Percentiles rank a stretch among this genome's conserved stretches.
These are phyloP conservation scores for Aspergillus sergii DNA, from an alignment of 2,329 filamentous ascomycete genomes.

Conservation along the genomic window DNA sequence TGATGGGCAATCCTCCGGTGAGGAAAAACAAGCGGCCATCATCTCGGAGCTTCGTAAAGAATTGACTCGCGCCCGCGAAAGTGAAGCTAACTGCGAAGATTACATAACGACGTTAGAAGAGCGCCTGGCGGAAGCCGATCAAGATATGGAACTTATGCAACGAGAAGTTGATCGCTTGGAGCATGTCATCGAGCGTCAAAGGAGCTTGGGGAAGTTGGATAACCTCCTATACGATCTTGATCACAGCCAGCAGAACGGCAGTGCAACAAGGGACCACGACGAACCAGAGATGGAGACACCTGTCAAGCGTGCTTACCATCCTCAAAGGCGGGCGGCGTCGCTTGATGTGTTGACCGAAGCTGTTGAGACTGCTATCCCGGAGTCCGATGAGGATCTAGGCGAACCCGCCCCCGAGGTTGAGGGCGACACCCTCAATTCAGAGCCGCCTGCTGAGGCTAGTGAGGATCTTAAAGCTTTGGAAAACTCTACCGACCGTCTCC, in stretches of 20 bases:
- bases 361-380: constrained; percentile 48
- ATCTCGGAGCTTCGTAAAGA: constrained; percentile 89
- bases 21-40: constrained; percentile 87
- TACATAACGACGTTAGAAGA: constrained; percentile 98
- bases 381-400: constrained; percentile 45
- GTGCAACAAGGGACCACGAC: constrained; percentile 26
- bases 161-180: constrained; percentile 92
- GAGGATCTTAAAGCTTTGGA: constrained; percentile 42
- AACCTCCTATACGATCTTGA: constrained; percentile 90
- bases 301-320: constrained; percentile 23
- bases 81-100: constrained; percentile 86
- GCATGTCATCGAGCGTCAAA: constrained; percentile 91
- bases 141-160: constrained; percentile 95
- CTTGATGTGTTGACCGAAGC: constrained; percentile 49
- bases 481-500: constrained; percentile 32
- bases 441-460: constrained; percentile 22
- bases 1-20: constrained; percentile 85
- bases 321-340: constrained; percentile 39
- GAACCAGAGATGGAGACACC: constrained; percentile 18
- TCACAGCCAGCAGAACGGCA: constrained; percentile 62
- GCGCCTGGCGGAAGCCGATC: constrained; percentile 90
- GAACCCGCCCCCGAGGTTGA: constrained; percentile 34
- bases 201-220: constrained; percentile 92
- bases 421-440: constrained; percentile 10
- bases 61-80: constrained; percentile 82